Evolutionary conservation across 2,329 filamentous ascomycete genomes (phyloP), one percentile per base, ranked within the genome.

Genomic region (Apiospora arundinis): DNA sequence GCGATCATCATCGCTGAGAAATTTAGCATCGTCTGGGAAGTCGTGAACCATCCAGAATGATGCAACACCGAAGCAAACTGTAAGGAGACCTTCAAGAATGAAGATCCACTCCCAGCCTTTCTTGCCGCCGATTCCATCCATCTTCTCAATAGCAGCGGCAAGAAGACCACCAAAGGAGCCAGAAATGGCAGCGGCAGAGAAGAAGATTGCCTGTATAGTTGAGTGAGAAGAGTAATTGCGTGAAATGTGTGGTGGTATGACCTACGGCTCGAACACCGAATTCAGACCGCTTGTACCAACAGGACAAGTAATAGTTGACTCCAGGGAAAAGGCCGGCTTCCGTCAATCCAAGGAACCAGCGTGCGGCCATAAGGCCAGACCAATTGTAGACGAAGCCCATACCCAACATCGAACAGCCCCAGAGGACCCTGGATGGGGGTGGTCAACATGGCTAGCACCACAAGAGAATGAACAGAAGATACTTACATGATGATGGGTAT

Each of bases 1-100:
- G 37, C 93, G 91, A 75, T 97, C 93, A 12, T 89, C 86, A 0
- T 89, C 85, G 0, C 89, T 88, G 9, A 97, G 86, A 78, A 97
- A 97, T 1, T 80, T 89, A 28, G 93, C 93, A 71, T 93, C 87
- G 73, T 92, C 91, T 0, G 94, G 94, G 78, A 95, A 97, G 78
- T 97, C 93, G 74, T 94, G 90, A 0, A 97, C 92, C 83, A 93
- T 89, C 90, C 91, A 95, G 82, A 92, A 95, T 1, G 90, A 92
- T 0, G 85, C 80, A 6, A 93, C 74, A 2, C 92, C 93, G 32
- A 94, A 86, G 0, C 94, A 1, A 1, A 95, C 85, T 0, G 93
- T 95, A 0, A 90, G 84, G 1, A 93, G 82, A 6, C 93, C 93
- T 81, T 93, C 91, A 40, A 93, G 83, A 72, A 93, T 89, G 76